These are phyloP conservation scores for Umbilicaria muhlenbergii DNA, from an alignment of 495 filamentous ascomycete genomes.

Conservation along the genomic window DNA sequence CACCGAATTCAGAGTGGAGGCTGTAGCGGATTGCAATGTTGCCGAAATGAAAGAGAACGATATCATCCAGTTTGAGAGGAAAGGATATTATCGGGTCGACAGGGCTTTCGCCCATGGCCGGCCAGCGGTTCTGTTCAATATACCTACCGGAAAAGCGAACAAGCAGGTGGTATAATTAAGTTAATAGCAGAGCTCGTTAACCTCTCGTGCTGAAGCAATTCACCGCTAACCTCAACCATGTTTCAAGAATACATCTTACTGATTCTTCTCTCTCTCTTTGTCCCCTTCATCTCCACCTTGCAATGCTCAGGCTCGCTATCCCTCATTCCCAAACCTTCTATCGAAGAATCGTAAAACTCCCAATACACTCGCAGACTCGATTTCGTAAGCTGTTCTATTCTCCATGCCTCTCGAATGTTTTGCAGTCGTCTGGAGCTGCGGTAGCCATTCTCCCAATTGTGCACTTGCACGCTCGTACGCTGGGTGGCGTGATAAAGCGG, in stretches of 20 bases:
- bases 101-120: conserved; percentile 30
- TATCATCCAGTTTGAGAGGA: conserved; percentile 88
- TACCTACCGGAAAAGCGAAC: conserved; percentile 53
- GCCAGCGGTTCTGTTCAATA: conserved; percentile 59
- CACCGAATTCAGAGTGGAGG: conserved; percentile 62
- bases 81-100: conserved; percentile 79
- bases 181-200: no score
- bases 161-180: background rate
- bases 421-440: conserved; percentile 50
- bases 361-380: conserved; percentile 80
- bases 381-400: conserved; percentile 49
- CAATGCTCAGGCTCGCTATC: no score
- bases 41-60: conserved; percentile 60
- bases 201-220: no score
- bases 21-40: conserved; percentile 68
- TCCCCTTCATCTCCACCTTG: no score
- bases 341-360: conserved; percentile 72
- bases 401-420: conserved; percentile 8
- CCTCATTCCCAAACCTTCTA: conserved; percentile 45
- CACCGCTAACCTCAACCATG: no score
- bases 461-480: conserved; percentile 63
- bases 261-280: no score
- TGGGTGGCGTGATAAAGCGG: conserved; percentile 63
- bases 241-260: no score
- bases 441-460: conserved; percentile 60